Conservation (phyloP, 2,329 filamentous ascomycete species). For the Colletotrichum plurivorum region DNA sequence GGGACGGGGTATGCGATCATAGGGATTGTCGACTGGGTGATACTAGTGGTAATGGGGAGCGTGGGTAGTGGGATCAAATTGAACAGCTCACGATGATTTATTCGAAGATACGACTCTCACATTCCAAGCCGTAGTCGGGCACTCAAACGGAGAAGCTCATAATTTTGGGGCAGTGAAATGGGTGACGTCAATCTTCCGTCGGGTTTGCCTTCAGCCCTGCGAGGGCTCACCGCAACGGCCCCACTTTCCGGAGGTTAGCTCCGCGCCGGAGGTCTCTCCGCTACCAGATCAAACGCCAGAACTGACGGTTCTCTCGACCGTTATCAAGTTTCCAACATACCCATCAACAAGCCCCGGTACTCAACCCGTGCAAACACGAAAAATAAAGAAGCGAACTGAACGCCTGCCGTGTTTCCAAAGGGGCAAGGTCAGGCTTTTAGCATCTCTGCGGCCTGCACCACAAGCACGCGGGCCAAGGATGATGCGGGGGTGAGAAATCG, state of each 20-base stretch:
- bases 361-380: no score
- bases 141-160: not conserved
- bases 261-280: slow-evolving; percentile 10
- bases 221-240: slow-evolving; percentile 6
- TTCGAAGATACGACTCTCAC: not conserved
- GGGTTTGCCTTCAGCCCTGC: slow-evolving; percentile 5
- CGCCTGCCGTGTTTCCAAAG: not conserved
- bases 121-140: no score
- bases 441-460: no score
- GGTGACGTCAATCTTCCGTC: slow-evolving; percentile 16
- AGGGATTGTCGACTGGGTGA: no score
- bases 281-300: not conserved
- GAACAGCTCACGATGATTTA: no score
- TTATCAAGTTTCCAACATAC: no score
- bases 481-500: not conserved
- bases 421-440: not conserved
- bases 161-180: not conserved
- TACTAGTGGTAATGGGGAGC: no score
- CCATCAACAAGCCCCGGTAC: no score
- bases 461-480: slow-evolving; percentile 9
- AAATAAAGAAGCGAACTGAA: not conserved
- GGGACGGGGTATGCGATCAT: no score
- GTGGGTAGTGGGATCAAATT: no score
- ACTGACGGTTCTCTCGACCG: no score
- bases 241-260: slow-evolving; percentile 15